phyloP scores from a whole-genome alignment of 345 rosid species.

The Aegle marmelos region DNA sequence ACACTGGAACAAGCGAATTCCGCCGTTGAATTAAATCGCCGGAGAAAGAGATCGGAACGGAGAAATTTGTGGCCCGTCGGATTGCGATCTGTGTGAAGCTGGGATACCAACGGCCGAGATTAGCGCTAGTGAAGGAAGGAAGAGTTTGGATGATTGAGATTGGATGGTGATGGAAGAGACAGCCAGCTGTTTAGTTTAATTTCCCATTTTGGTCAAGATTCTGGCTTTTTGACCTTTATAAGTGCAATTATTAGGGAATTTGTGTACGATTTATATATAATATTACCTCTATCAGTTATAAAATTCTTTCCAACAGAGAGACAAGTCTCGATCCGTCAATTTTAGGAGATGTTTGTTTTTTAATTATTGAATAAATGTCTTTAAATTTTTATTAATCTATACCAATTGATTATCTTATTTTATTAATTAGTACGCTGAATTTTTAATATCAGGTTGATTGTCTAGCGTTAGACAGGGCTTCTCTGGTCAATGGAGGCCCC shows the following conservation, averaged over 20 bases:
- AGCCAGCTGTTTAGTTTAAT: too few species aligned
- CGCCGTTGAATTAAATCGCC: neutral
- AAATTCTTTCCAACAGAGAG: neutral
- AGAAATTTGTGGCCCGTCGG: neutral
- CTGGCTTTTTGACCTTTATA: neutral
- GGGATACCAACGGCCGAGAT: conserved; percentile 2
- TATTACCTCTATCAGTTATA: neutral
- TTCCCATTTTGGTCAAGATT: neutral
- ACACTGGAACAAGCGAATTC: neutral
- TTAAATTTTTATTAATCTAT: too few species aligned
- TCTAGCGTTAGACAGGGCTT: too few species aligned
- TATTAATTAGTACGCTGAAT: too few species aligned
- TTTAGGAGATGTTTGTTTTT: too few species aligned
- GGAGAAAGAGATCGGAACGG: neutral
- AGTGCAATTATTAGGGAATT: neutral
- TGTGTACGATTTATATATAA: neutral
- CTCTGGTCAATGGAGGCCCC: too few species aligned
- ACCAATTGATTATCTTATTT: too few species aligned
- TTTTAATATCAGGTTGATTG: too few species aligned
- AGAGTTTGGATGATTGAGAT: neutral
- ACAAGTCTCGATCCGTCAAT: too few species aligned
- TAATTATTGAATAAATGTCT: too few species aligned
- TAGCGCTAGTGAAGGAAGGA: neutral
- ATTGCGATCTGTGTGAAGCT: neutral
- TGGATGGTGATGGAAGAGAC: neutral